Evolutionary conservation across 345 rosid genomes (phyloP).

Genomic region (Iberis pinnata): DNA sequence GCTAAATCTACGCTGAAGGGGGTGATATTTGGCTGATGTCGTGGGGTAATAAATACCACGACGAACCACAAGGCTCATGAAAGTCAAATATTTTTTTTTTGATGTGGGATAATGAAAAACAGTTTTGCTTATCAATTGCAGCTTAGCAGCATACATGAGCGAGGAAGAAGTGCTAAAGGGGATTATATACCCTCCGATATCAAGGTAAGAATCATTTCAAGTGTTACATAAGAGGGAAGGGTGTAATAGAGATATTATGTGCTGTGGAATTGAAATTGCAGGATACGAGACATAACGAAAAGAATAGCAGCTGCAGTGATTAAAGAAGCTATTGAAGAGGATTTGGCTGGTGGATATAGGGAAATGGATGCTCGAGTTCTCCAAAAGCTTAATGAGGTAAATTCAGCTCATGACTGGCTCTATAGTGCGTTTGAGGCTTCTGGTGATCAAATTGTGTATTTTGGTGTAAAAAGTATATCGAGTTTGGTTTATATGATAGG

Average conservation of each 20-base stretch:
- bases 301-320: conserved; percentile 82
- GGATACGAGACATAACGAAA: conserved; percentile 87
- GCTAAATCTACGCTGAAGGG: not conserved
- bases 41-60: not conserved
- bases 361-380: conserved; percentile 74
- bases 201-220: conserved; percentile 44
- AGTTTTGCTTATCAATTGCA: conserved; percentile 34
- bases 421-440: no score
- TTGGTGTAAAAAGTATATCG: no score
- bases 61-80: not conserved
- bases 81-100: not conserved
- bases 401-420: no score
- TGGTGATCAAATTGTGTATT: no score
- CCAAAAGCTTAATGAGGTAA: conserved; percentile 49
- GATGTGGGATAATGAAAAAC: conserved; percentile 6
- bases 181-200: conserved; percentile 70
- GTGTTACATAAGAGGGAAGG: not conserved
- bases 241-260: not conserved
- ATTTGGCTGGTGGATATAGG: conserved; percentile 76
- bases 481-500: no score
- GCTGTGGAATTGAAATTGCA: conserved; percentile 27
- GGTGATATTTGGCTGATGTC: no score
- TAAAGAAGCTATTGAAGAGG: conserved; percentile 78
- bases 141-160: conserved; percentile 87
- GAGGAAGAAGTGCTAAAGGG: conserved; percentile 85